Evolutionary conservation across 78 protist genomes (phyloP).

Genomic region (Planoprotostelium fungivorum): DNA sequence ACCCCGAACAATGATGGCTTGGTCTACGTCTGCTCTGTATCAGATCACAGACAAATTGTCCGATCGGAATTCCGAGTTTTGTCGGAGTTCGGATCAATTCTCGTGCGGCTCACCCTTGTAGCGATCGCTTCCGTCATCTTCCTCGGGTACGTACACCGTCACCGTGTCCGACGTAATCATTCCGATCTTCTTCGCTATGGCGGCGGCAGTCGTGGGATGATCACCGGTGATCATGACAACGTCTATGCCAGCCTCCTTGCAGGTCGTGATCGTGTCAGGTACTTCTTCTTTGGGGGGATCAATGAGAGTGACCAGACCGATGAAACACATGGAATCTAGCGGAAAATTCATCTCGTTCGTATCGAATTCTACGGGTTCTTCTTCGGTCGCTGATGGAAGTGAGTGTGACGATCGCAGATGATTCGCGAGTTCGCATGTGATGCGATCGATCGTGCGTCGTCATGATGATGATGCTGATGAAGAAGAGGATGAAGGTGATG

Average conservation of each 20-base stretch:
- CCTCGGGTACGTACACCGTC: neutral
- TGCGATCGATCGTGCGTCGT: too few species aligned
- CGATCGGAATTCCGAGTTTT: too few species aligned
- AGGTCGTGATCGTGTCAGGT: conserved; percentile 22
- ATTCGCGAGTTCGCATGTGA: too few species aligned
- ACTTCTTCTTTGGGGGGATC: conserved; percentile 90
- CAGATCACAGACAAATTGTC: conserved; percentile 4
- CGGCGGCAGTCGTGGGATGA: conserved; percentile 91
- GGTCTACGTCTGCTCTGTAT: neutral
- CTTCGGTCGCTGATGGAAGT: neutral
- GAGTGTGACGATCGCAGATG: too few species aligned
- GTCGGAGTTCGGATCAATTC: too few species aligned
- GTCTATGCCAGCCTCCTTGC: conserved; percentile 64
- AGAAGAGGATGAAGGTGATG: too few species aligned
- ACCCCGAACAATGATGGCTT: conserved; percentile 22
- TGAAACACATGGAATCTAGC: conserved; percentile 54
- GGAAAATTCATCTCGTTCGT: conserved; percentile 60
- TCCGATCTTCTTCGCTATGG: conserved; percentile 73
- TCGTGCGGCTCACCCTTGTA: neutral
- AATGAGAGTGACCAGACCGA: conserved; percentile 81
- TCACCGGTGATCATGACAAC: conserved; percentile 98
- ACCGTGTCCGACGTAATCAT: conserved; percentile 10
- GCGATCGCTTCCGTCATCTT: neutral
- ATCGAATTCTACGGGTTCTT: conserved; percentile 13
- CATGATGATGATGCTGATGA: too few species aligned